Base-by-base conservation (phyloP, 2,329 filamentous ascomycete species). In the Penicillium sp. region DNA sequence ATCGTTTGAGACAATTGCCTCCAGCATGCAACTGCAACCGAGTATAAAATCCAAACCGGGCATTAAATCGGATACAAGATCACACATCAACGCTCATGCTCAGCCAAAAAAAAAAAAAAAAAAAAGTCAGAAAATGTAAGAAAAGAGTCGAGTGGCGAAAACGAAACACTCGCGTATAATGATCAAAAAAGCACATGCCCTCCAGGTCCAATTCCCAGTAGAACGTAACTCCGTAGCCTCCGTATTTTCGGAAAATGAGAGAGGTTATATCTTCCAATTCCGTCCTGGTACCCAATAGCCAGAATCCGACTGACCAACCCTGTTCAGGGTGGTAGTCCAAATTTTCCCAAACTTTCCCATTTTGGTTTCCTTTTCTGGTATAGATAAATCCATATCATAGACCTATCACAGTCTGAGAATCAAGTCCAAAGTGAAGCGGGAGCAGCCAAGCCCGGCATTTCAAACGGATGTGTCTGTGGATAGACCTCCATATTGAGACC, bases 401-500 rank as follows among this genome's bases (percentile, higher is more conserved):
- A 12, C 15, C 33, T 7, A 21, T 9, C n/a, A 43, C 42, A 41
- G 15, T 19, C 15, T 6, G n/a, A 13, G 12, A 31, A 31, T 71
- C 69, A 77, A 42, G 68, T 73, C 75, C 74, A 76, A 55, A 66
- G 71, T 29, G 72, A 63, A 61, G 73, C 70, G n/a, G 72, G 67
- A 41, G 67, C 61, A 51, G 71, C 70, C 59, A 74, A 73, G 45
- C 70, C 71, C 47, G 68, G 68, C 57, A 73, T 60, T 42, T 70
- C 65, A 53, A 75, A 66, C 25, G 70, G 55, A 31, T 73, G 68
- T 45, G 71, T 61, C 49, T 73, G 72, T 48, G 71, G 60, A 53
- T 71, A 71, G 15, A 74, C 63, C 13, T 70, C 68, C 62, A 75
- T 63, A 27, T 68, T 69, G 25, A 73, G 58, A 7, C 65, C 66